phyloP scores from a whole-genome alignment of 305 asterid species.

The Vinca major region DNA sequence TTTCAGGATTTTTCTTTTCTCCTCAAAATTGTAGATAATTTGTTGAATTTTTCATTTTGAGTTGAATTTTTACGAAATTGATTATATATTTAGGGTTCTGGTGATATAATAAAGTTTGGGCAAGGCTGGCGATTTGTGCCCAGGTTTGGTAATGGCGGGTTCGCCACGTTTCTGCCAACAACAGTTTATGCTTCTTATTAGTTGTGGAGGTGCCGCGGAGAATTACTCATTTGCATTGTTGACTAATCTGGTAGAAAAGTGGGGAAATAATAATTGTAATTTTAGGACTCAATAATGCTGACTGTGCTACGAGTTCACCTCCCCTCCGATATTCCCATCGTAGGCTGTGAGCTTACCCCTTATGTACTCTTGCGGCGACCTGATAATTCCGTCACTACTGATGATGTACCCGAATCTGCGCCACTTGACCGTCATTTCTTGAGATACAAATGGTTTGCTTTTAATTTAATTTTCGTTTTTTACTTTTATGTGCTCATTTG shows the following conservation, averaged over 20 bases:
- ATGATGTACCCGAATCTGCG: constrained; percentile 30
- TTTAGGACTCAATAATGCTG: constrained; percentile 25
- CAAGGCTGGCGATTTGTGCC: constrained; percentile 45
- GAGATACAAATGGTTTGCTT: constrained; percentile 35
- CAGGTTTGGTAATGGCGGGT: constrained; percentile 68
- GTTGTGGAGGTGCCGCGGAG: neutral
- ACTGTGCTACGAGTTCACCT: constrained; percentile 40
- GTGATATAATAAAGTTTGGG: constrained; percentile 9
- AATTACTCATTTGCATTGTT: neutral
- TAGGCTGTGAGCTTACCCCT: constrained; percentile 41
- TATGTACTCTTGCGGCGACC: constrained; percentile 32
- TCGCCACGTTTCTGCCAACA: constrained; percentile 46
- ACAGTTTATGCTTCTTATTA: constrained; percentile 1
- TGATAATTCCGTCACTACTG: constrained; percentile 24
- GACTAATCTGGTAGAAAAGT: constrained; percentile 4
- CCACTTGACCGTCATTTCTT: constrained; percentile 32
- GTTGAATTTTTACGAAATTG: neutral
- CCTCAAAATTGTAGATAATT: neutral
- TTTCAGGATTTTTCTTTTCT: neutral
- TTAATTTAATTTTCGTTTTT: neutral
- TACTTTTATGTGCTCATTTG: neutral
- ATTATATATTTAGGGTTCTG: constrained; percentile 1
- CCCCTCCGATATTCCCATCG: constrained; percentile 46
- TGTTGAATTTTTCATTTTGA: neutral
- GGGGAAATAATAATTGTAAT: neutral